These are phyloP conservation scores for Amphibolis antarctica DNA, from an alignment of 106 monocot species.

Conservation along the genomic window DNA sequence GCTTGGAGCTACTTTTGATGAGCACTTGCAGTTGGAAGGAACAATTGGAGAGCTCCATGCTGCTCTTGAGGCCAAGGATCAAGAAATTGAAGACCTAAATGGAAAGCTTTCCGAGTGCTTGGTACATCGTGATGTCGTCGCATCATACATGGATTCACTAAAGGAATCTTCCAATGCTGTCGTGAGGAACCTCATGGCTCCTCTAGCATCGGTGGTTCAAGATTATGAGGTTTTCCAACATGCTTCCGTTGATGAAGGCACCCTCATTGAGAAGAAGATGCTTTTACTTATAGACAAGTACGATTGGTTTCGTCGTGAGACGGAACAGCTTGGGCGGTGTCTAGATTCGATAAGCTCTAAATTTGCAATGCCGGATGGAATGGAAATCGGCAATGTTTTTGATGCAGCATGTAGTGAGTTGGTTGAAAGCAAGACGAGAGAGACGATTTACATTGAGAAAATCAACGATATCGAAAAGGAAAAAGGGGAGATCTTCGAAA, in stretches of 20 bases:
- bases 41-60: slow-evolving; percentile 24
- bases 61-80: slow-evolving; percentile 35
- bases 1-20: slow-evolving; percentile 27
- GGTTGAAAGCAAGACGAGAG: slow-evolving; percentile 45
- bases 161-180: slow-evolving; percentile 22
- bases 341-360: slow-evolving; percentile 39
- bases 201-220: slow-evolving; percentile 31
- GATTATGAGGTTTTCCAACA: slow-evolving; percentile 17
- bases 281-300: slow-evolving; percentile 44
- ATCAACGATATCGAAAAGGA: slow-evolving; percentile 46
- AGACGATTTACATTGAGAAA: slow-evolving; percentile 30
- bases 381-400: slow-evolving; percentile 23
- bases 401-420: slow-evolving; percentile 28
- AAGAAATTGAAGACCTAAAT: slow-evolving; percentile 61
- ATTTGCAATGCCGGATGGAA: slow-evolving; percentile 12
- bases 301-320: slow-evolving; percentile 26
- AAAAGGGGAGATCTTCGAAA: slow-evolving; percentile 27
- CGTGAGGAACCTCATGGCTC: slow-evolving; percentile 31
- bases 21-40: slow-evolving; percentile 24
- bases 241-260: slow-evolving; percentile 22
- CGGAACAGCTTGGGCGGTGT: slow-evolving; percentile 40
- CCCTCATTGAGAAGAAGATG: slow-evolving; percentile 43
- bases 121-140: slow-evolving; percentile 38
- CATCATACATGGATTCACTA: slow-evolving; percentile 51
- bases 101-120: slow-evolving; percentile 27